phyloP scores from a whole-genome alignment of 2,329 filamentous ascomycete species.

The Ceratocystis cacaofunesta region DNA sequence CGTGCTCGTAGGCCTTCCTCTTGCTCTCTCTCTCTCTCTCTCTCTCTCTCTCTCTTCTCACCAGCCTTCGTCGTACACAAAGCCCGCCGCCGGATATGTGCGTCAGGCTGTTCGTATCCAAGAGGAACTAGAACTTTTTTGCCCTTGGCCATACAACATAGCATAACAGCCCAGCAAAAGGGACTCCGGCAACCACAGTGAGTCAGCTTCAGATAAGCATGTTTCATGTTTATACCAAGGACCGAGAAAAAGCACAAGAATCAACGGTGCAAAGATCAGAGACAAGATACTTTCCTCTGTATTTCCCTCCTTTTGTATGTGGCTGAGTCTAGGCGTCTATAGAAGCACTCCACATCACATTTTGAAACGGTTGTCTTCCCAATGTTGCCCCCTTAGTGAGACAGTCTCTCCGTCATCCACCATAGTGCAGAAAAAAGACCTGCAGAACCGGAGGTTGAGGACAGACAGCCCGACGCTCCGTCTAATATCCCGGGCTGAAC shows the following conservation, averaged over 20 bases:
- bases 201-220: not conserved
- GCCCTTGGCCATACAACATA: not conserved
- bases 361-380: not conserved
- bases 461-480: not conserved
- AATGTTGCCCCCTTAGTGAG: not conserved
- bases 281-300: not conserved
- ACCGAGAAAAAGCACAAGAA: not conserved
- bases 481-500: not conserved
- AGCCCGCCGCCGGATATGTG: not conserved
- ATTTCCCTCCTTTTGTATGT: not conserved
- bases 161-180: not conserved
- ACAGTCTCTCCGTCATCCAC: not conserved
- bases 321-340: constrained; percentile 2
- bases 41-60: too few species aligned
- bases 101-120: not conserved
- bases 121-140: not conserved
- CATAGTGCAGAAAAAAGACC: not conserved
- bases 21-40: not conserved
- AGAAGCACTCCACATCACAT: not conserved
- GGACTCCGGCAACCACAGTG: not conserved
- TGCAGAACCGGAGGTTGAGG: not conserved
- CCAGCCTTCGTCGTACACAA: not conserved
- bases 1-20: not conserved
- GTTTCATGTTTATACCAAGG: not conserved
- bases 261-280: not conserved